These are phyloP conservation scores for Jaminaea rosea DNA, from an alignment of 1,284 basidiomycete genomes.

Conservation along the genomic window DNA sequence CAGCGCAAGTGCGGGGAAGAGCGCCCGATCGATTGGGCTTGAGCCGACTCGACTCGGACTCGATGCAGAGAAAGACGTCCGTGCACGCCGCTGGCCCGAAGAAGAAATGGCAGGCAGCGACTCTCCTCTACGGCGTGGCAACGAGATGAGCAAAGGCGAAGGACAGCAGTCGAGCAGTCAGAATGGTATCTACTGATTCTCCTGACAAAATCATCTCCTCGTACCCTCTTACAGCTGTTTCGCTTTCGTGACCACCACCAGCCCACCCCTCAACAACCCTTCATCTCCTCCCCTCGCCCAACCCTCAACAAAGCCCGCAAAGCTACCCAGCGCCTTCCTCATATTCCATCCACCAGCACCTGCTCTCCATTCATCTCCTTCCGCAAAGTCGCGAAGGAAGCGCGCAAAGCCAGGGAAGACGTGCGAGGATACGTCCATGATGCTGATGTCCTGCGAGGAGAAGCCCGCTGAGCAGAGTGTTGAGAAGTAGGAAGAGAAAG, in stretches of 20 bases:
- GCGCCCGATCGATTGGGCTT: too few species aligned
- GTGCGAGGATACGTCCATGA: conserved; percentile 31
- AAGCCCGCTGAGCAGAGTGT: conserved; percentile 20
- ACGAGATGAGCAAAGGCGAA: too few species aligned
- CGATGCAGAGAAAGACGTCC: too few species aligned
- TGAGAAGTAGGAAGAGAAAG: conserved; percentile 19
- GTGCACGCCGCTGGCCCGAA: too few species aligned
- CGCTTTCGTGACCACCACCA: background rate
- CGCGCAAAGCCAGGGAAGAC: conserved; percentile 37
- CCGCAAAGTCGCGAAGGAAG: conserved; percentile 22
- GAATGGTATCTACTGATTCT: too few species aligned
- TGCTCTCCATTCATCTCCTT: conserved; percentile 18
- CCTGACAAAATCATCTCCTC: too few species aligned
- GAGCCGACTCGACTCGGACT: too few species aligned
- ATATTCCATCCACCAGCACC: background rate
- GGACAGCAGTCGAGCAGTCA: too few species aligned
- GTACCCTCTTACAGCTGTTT: too few species aligned
- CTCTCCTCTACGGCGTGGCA: too few species aligned
- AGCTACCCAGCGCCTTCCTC: background rate
- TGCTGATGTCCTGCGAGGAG: conserved; percentile 4
- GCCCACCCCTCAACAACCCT: background rate
- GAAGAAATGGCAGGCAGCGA: too few species aligned
- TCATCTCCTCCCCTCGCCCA: background rate
- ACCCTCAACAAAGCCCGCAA: background rate
- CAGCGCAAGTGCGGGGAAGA: too few species aligned